Base-by-base conservation (phyloP, 129 eudicot genomes). In the Silybum marianum region DNA sequence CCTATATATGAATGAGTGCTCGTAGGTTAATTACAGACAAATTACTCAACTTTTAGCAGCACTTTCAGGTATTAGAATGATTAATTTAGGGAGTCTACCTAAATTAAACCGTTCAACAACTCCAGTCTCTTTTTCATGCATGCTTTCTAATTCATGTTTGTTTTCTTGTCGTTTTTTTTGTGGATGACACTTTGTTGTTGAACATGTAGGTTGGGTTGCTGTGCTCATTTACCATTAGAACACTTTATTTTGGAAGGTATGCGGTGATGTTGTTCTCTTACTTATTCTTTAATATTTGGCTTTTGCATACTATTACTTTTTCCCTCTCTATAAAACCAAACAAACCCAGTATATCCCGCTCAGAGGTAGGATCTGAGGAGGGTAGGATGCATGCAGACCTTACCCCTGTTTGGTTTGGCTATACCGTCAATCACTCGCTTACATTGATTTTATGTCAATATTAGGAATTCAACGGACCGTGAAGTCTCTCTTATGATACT, bases 401-500 rank as follows among this genome's bases (percentile, higher is more conserved):
- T 44, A 44, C 54, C 54, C 12, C 54, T 44, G 60, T 48, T 48
- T 48, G 62, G 19, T 58, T 65, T 21, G 69, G 28, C 10, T 23
- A 65, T 72, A 72, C 72, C 9, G 6, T 39, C 3, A 72, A 67
- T 67, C 1, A 48, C 18, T 63, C 40, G 36, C 44, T 54, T 39
- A 10, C 68, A 75, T 75, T 34, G 4, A 46, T 21, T 25, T 65
- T 36, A 25, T 76, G 26, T 54, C 60, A 62, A 82, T 80, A 79
- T 88, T 79, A 95, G 99, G 89, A 86, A 95, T 69, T 90, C 99
- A 72, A 85, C 98, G 4, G 90, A 88, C 48, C 98, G 94, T 81
- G 98, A 92, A 87, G 88, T 95, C 80, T 95, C 93, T 83, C 86
- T 95, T 69, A 88, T 93, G 93, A 82, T 87, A 75, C 89, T 95